Evolutionary conservation across 352 stramenopile genomes (phyloP).

Genomic region (Globisporangium spinosum): DNA sequence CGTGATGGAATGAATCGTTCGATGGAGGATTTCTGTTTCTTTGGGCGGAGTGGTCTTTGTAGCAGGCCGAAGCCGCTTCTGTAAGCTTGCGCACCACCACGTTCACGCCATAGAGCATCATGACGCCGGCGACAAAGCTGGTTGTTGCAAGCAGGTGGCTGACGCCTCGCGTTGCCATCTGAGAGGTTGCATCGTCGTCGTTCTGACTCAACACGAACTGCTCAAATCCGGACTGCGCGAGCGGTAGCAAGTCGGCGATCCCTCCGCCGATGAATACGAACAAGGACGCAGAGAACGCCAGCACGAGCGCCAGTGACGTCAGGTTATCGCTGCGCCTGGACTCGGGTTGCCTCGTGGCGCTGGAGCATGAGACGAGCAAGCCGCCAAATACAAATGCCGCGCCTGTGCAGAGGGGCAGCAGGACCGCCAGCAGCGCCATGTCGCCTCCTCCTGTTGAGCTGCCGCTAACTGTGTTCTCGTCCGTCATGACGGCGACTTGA

Average conservation of each 20-base stretch:
- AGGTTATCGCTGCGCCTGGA: not conserved
- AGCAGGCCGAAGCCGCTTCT: not conserved
- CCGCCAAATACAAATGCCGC: not conserved
- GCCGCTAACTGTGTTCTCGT: not conserved
- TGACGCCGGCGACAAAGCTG: not conserved
- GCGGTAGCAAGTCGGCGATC: not conserved
- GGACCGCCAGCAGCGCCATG: not conserved
- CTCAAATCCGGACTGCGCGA: constrained; percentile 3
- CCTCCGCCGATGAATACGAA: not conserved
- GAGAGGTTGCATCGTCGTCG: not conserved
- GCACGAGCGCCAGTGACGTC: not conserved
- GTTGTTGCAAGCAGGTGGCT: not conserved
- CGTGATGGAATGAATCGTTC: not conserved
- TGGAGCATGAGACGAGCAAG: not conserved
- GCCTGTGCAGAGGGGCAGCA: not conserved
- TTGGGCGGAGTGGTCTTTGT: not conserved
- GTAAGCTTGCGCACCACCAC: not conserved
- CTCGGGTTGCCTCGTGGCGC: too few relatives aligned
- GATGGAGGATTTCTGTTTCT: not conserved
- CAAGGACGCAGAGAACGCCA: constrained; percentile 1
- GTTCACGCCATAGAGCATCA: not conserved
- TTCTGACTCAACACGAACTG: not conserved
- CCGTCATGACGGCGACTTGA: not conserved
- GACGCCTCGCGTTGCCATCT: not conserved
- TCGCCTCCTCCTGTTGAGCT: not conserved